Evolutionary conservation across 1,284 basidiomycete genomes (phyloP).

Genomic region (Microbotryum silenes-acaulis): DNA sequence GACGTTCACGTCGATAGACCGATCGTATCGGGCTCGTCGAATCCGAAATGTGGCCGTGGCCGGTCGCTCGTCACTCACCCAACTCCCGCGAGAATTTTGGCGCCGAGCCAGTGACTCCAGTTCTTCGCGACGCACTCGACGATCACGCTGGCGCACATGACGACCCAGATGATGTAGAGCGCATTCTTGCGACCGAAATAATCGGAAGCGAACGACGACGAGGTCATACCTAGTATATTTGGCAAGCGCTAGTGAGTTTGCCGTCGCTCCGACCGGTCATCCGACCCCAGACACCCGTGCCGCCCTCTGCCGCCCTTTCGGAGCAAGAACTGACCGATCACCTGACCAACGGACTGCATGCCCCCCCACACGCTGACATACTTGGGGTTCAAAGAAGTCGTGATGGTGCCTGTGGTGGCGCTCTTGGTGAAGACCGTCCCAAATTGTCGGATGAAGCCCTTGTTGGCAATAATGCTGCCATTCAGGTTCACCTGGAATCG

Average conservation of each 20-base stretch:
- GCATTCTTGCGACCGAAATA: slow-evolving; percentile 33
- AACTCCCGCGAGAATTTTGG: slow-evolving; percentile 33
- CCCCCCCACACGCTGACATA: slow-evolving; percentile 35
- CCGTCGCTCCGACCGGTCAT: no score
- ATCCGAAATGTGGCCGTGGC: no score
- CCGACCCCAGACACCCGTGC: no score
- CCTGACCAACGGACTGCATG: slow-evolving; percentile 34
- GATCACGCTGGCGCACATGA: slow-evolving; percentile 26
- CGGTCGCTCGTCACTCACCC: slow-evolving; percentile 3
- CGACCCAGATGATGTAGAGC: slow-evolving; percentile 31
- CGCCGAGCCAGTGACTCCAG: slow-evolving; percentile 33
- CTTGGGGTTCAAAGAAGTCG: slow-evolving; percentile 13
- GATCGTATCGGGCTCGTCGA: no score
- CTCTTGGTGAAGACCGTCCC: not conserved
- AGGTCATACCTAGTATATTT: slow-evolving; percentile 16
- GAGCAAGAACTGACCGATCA: slow-evolving; percentile 1
- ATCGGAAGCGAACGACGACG: slow-evolving; percentile 30
- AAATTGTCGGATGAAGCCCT: slow-evolving; percentile 32
- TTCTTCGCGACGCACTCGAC: slow-evolving; percentile 33
- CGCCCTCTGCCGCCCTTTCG: no score
- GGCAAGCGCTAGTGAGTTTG: no score
- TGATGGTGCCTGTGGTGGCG: slow-evolving; percentile 5
- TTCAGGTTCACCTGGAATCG: slow-evolving; percentile 32
- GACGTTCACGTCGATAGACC: no score
- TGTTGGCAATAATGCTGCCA: slow-evolving; percentile 34